A percentile compares a stretch with the other conserved stretches of the same genome.
These are phyloP conservation scores for Zygosaccharomyces pseudobailii DNA, from an alignment of 1,139 yeast genomes.

Conservation along the genomic window DNA sequence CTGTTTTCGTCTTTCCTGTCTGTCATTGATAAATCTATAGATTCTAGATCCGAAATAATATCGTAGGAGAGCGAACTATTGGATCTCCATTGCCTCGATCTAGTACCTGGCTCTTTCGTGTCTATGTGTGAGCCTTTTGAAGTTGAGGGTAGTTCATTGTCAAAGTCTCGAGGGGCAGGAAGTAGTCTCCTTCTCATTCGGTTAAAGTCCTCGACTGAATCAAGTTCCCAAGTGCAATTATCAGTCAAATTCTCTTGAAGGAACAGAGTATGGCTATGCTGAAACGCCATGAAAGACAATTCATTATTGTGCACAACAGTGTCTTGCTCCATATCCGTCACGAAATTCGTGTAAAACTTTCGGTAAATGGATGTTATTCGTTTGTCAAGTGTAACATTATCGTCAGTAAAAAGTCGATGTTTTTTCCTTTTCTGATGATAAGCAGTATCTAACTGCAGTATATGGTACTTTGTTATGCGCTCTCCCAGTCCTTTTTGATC, in stretches of 20 bases:
- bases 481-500: slow-evolving; percentile 7
- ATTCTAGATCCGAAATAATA: slow-evolving; percentile 42
- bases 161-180: slow-evolving; percentile 9
- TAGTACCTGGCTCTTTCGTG: slow-evolving; percentile 7
- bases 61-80: slow-evolving; percentile 41
- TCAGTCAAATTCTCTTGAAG: slow-evolving; percentile 24
- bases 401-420: slow-evolving; percentile 13
- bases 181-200: slow-evolving; percentile 41
- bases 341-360: slow-evolving; percentile 43
- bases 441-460: slow-evolving; percentile 17
- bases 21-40: slow-evolving; percentile 29
- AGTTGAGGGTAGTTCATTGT: slow-evolving; percentile 6
- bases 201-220: slow-evolving; percentile 62
- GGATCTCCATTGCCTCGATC: slow-evolving; percentile 9
- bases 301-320: slow-evolving; percentile 45
- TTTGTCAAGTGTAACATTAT: slow-evolving; percentile 16
- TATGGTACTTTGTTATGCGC: slow-evolving; percentile 13
- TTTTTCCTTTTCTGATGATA: slow-evolving; percentile 16
- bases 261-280: slow-evolving; percentile 39
- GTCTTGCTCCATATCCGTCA: slow-evolving; percentile 64
- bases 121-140: slow-evolving; percentile 6
- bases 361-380: slow-evolving; percentile 19
- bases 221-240: slow-evolving; percentile 44
- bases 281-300: slow-evolving; percentile 45
- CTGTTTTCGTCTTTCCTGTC: slow-evolving; percentile 65